Base-by-base conservation (phyloP, 495 filamentous ascomycete species). In the Lasiosphaeriaceae sp. region DNA sequence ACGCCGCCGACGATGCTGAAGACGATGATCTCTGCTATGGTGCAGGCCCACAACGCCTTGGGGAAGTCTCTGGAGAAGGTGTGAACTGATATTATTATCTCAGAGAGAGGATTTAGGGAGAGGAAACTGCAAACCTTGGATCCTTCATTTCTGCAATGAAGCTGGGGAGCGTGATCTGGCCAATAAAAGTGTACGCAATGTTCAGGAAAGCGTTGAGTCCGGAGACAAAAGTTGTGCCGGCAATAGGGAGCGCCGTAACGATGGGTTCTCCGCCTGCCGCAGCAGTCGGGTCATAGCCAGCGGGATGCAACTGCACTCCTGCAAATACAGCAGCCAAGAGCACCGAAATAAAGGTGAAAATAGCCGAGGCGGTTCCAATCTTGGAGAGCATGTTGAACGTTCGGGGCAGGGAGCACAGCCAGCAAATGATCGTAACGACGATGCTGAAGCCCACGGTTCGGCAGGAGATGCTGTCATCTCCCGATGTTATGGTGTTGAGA, bases 121-220 rank as follows among this genome's bases (percentile, higher is more conserved):
- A 2, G 45, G 3, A 20, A 20, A 41, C 5, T 14, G 12, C 58
- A 23, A 26, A 68, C 66, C 55, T 65, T 0, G 90, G 90, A 35
- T 94, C 81, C 66, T 83, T 85, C 90, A 96, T 96, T 68, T 96
- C 90, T 4, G 90, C 90, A 59, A 96, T 96, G 76, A 96, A 96
- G 63, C 85, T 89, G 2, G 90, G 90, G 22, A 96, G 77, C 0
- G 90, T 96, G 69, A 96, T 96, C 67, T 96, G 90, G 3, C 90
- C 90, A 60, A 96, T 94, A 71, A 96, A 94, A 7, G 90, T 96
- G 70, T 94, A 96, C 71, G 82, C 84, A 65, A 96, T 95, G 69
- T 96, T 96, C 60, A 95, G 73, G 73, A 94, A 94, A 2, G 90
- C 90, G 48, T 81, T 90, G 72, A 93, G 81, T 8, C 87, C 90